phyloP scores from a whole-genome alignment of 257 asterid species.

The Salvia hispanica region DNA sequence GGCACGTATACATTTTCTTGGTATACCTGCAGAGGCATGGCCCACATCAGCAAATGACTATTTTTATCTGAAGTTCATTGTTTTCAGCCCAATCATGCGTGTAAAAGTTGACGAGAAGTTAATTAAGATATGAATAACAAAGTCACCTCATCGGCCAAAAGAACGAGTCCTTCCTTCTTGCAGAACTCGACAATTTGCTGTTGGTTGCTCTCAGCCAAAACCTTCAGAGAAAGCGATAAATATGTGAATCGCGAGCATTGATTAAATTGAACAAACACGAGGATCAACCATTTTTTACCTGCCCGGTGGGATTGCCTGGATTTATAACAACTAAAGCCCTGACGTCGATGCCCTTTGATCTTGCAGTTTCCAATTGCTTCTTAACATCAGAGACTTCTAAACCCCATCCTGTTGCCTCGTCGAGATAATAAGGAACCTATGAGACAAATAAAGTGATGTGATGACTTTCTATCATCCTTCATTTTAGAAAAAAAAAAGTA shows the following conservation, averaged over 20 bases:
- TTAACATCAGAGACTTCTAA: constrained; percentile 79
- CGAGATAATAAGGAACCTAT: constrained; percentile 95
- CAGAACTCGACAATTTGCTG: constrained; percentile 86
- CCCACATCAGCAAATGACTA: constrained; percentile 4
- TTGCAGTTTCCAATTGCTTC: constrained; percentile 77
- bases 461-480: neutral
- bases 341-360: constrained; percentile 65
- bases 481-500: neutral
- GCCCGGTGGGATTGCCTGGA: constrained; percentile 99
- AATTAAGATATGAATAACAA: too few species aligned
- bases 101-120: neutral
- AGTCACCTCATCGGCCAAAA: constrained; percentile 95
- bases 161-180: constrained; percentile 93
- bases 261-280: neutral
- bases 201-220: constrained; percentile 59
- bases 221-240: constrained; percentile 32
- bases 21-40: constrained; percentile 61
- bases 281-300: constrained; percentile 47
- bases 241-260: neutral
- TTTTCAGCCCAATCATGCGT: neutral
- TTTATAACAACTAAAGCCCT: constrained; percentile 94
- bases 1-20: constrained; percentile 92
- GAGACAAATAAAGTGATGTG: neutral
- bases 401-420: constrained; percentile 98
- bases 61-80: neutral